Conservation (phyloP, 257 asterid genomes). For the Fraxinus excelsior region DNA sequence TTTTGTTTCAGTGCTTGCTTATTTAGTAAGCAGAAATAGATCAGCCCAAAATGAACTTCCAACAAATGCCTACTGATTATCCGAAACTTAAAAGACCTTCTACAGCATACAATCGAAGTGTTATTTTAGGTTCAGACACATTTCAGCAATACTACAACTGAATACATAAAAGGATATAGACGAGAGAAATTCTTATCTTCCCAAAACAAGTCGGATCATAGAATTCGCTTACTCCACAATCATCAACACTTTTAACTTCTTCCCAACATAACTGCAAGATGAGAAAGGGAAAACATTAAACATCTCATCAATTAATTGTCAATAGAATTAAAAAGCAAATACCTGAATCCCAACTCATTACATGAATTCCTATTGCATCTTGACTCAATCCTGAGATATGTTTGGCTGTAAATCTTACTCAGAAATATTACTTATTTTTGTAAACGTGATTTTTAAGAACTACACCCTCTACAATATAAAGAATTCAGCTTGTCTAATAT, state of each 20-base stretch:
- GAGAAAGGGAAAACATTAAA: slow-evolving; percentile 12
- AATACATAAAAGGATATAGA: background rate
- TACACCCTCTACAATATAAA: background rate
- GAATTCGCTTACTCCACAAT: slow-evolving; percentile 15
- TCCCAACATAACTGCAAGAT: slow-evolving; percentile 14
- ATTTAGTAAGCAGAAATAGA: no score
- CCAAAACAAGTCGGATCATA: background rate
- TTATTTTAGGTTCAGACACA: no score
- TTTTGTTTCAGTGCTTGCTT: no score
- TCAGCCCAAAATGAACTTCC: background rate
- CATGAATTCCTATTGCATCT: slow-evolving; percentile 7
- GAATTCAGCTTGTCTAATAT: background rate
- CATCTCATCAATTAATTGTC: background rate
- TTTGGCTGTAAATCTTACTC: background rate
- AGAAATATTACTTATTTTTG: no score
- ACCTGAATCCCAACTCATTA: background rate
- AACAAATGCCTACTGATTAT: background rate
- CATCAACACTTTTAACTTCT: slow-evolving; percentile 11
- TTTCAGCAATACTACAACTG: no score
- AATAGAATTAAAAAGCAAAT: background rate
- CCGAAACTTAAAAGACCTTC: background rate
- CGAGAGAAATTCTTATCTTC: slow-evolving; percentile 13
- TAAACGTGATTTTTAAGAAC: background rate
- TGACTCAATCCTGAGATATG: background rate
- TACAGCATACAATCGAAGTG: background rate